A percentile compares a stretch with the other conserved stretches of the same genome.
Conservation (phyloP, 2,329 filamentous ascomycete species). For the Karstenula rhodostoma region DNA sequence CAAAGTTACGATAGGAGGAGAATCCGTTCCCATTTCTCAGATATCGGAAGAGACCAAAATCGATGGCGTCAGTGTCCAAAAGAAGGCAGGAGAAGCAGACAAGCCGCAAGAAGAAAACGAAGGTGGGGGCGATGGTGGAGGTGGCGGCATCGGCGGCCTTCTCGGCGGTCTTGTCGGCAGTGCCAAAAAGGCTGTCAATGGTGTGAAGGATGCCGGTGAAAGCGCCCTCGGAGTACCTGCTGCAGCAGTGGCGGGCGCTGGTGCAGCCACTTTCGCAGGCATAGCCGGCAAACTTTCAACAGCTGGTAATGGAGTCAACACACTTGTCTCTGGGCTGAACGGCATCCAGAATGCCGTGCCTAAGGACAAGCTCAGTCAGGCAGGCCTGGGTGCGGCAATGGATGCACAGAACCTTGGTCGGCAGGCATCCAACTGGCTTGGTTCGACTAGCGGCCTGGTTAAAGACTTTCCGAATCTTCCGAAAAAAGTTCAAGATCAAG, state of each 20-base stretch:
- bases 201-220: conserved; percentile 11
- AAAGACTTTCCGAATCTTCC: conserved; percentile 18
- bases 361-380: conserved; percentile 12
- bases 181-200: conserved; percentile 13
- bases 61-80: conserved; percentile 17
- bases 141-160: conserved; percentile 15
- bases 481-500: conserved; percentile 15
- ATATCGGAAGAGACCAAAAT: conserved; percentile 9
- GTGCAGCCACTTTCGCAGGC: conserved; percentile 7
- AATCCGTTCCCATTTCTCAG: conserved; percentile 14
- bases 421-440: conserved; percentile 23
- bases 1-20: conserved; percentile 19
- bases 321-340: conserved; percentile 23
- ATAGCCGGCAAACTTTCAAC: conserved; percentile 15
- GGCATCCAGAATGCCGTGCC: conserved; percentile 25
- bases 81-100: conserved; percentile 18
- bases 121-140: conserved; percentile 1
- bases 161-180: conserved; percentile 14
- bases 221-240: conserved; percentile 14
- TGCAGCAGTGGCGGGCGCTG: neutral
- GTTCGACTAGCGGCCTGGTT: conserved; percentile 18
- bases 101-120: conserved; percentile 13
- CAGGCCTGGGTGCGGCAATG: conserved; percentile 11
- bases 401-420: conserved; percentile 20
- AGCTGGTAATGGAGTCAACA: conserved; percentile 13